Conservation (phyloP, 2,329 filamentous ascomycete genomes). For the Cladosporium phlei region DNA sequence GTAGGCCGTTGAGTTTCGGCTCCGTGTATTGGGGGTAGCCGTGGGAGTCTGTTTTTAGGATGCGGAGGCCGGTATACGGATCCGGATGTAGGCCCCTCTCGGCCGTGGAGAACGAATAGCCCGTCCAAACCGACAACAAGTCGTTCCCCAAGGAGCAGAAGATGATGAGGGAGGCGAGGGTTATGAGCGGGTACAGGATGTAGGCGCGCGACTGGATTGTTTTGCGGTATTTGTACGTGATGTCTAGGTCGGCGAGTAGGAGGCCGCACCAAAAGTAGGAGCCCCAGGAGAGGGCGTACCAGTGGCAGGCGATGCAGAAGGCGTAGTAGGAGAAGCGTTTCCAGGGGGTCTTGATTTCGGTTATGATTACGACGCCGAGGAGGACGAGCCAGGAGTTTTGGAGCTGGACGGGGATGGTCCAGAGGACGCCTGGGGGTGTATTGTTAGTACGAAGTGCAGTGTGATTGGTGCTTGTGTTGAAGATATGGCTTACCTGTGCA, state of each 20-base stretch:
- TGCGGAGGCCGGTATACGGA: slow-evolving; percentile 32
- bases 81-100: slow-evolving; percentile 45
- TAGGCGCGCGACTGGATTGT: slow-evolving; percentile 33
- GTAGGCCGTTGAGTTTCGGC: slow-evolving; percentile 42
- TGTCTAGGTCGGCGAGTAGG: slow-evolving; percentile 42
- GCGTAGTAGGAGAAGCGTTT: slow-evolving; percentile 44
- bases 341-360: slow-evolving; percentile 42
- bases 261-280: slow-evolving; percentile 44
- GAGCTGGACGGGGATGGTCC: slow-evolving; percentile 47
- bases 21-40: slow-evolving; percentile 42
- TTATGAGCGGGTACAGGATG: slow-evolving; percentile 36
- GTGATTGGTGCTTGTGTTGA: not conserved
- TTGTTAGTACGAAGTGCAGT: no score
- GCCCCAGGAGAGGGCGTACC: slow-evolving; percentile 46
- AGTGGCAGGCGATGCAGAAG: slow-evolving; percentile 42
- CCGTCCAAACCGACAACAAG: slow-evolving; percentile 36
- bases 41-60: slow-evolving; percentile 31
- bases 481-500: slow-evolving; percentile 35
- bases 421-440: slow-evolving; percentile 35
- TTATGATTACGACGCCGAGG: slow-evolving; percentile 39
- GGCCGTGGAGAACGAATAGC: slow-evolving; percentile 25
- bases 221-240: slow-evolving; percentile 42
- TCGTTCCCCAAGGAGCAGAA: slow-evolving; percentile 36
- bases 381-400: slow-evolving; percentile 44
- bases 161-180: slow-evolving; percentile 31